A percentile compares a stretch with the other conserved stretches of the same genome.
These are phyloP conservation scores for Astragalus glycyphyllos DNA, from an alignment of 306 rosid genomes.

Conservation along the genomic window DNA sequence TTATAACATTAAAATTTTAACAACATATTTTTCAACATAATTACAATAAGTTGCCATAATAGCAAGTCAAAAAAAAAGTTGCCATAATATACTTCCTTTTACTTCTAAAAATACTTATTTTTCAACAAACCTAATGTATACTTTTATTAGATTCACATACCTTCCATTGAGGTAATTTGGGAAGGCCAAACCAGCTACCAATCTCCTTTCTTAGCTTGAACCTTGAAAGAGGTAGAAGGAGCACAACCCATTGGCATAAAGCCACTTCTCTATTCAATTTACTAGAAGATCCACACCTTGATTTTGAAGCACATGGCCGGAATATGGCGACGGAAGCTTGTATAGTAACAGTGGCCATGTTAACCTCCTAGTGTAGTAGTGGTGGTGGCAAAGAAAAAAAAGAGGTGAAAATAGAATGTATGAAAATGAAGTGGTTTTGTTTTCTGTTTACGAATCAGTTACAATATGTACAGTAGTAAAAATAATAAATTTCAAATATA, in stretches of 20 bases:
- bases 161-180: constrained; percentile 85
- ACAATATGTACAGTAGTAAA: too few species aligned
- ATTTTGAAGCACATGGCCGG: constrained; percentile 66
- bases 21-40: too few species aligned
- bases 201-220: constrained; percentile 90
- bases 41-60: too few species aligned
- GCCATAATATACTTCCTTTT: too few species aligned
- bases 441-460: too few species aligned
- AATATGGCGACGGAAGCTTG: constrained; percentile 89
- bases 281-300: constrained; percentile 82
- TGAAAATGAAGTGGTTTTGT: not conserved
- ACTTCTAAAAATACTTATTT: too few species aligned
- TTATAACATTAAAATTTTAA: too few species aligned
- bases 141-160: constrained; percentile 41
- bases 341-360: constrained; percentile 88
- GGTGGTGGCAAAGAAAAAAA: not conserved
- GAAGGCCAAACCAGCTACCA: constrained; percentile 89
- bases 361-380: too few species aligned
- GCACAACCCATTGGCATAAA: constrained; percentile 56
- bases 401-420: constrained; percentile 6
- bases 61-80: too few species aligned
- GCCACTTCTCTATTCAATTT: constrained; percentile 67
- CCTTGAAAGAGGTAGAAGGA: constrained; percentile 65
- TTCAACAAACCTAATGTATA: not conserved
- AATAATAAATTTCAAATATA: too few species aligned